A percentile compares a stretch with the other conserved stretches of the same genome.
Evolutionary conservation across 2,329 filamentous ascomycete species (phyloP).

Genomic region (Aspergillus quadrilineatus): DNA sequence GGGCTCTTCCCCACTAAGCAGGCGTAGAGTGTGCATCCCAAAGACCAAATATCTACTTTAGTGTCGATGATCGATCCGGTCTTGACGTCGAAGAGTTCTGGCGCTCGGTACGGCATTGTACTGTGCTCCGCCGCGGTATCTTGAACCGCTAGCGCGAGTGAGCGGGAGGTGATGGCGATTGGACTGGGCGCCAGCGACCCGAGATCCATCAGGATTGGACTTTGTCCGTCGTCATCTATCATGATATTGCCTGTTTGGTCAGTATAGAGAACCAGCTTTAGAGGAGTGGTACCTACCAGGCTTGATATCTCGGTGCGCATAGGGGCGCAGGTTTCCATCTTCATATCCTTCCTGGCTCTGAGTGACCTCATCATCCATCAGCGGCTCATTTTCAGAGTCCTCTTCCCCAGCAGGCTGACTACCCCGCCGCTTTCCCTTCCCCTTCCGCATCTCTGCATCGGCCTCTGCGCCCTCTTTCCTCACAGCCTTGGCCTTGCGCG

Average conservation of each 20-base stretch:
- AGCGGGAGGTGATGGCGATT: conserved; percentile 83
- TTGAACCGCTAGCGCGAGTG: conserved; percentile 85
- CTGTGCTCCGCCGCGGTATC: conserved; percentile 94
- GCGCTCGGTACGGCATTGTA: conserved; percentile 97
- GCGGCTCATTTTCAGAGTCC: conserved; percentile 74
- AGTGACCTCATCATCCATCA: conserved; percentile 77
- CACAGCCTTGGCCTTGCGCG: conserved; percentile 56
- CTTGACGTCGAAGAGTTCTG: conserved; percentile 96
- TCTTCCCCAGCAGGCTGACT: conserved; percentile 54
- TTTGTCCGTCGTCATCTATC: conserved; percentile 87
- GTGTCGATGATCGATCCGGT: conserved; percentile 89
- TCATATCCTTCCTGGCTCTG: conserved; percentile 66
- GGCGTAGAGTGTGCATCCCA: conserved; percentile 96
- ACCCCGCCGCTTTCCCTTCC: conserved; percentile 41
- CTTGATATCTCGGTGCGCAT: conserved; percentile 96
- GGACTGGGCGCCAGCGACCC: conserved; percentile 87
- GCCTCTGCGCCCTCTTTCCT: conserved; percentile 56
- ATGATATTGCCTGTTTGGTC: conserved; percentile 75
- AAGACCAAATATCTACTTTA: conserved; percentile 96
- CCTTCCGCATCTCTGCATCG: conserved; percentile 47
- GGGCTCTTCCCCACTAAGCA: conserved; percentile 95
- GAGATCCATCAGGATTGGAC: conserved; percentile 95
- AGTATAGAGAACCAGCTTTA: not conserved
- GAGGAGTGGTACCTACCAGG: conserved; percentile 63
- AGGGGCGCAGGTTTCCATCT: conserved; percentile 71